A percentile compares a stretch with the other conserved stretches of the same genome.
These are phyloP conservation scores for Stentor roeselii DNA, from an alignment of 73 alveolate genomes.

Conservation along the genomic window DNA sequence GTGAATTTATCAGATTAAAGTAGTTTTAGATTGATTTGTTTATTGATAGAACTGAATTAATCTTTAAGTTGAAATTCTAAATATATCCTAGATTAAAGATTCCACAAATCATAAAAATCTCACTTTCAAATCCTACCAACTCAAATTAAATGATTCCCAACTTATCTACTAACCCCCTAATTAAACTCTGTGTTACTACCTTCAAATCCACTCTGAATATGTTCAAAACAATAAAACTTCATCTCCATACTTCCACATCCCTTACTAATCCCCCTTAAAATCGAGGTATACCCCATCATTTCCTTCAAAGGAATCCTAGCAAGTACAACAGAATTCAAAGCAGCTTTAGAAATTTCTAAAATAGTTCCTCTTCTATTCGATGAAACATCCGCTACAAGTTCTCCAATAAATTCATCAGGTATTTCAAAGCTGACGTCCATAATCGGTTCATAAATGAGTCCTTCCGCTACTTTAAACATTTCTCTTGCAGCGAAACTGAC, in stretches of 20 bases:
- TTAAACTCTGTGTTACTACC: neutral
- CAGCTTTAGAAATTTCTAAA: conserved; percentile 40
- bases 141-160: too few relatives aligned
- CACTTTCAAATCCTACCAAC: too few relatives aligned
- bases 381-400: conserved; percentile 47
- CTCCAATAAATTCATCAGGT: conserved; percentile 56
- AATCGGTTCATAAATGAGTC: conserved; percentile 53
- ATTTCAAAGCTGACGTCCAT: conserved; percentile 52
- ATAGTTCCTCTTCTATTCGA: conserved; percentile 52
- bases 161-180: too few relatives aligned
- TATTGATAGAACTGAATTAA: too few relatives aligned
- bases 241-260: conserved; percentile 55
- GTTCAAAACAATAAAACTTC: conserved; percentile 56
- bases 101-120: too few relatives aligned
- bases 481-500: conserved; percentile 48
- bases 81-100: too few relatives aligned
- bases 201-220: conserved; percentile 29
- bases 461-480: conserved; percentile 30
- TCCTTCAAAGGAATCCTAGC: conserved; percentile 54
- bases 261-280: conserved; percentile 50
- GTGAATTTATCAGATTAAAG: too few relatives aligned
- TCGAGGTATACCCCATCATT: conserved; percentile 61
- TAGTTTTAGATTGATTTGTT: too few relatives aligned
- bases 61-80: too few relatives aligned
- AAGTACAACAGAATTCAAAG: conserved; percentile 33